phyloP scores from a whole-genome alignment of 176 grass and related monocot species.

The Rhynchospora tenuis region DNA sequence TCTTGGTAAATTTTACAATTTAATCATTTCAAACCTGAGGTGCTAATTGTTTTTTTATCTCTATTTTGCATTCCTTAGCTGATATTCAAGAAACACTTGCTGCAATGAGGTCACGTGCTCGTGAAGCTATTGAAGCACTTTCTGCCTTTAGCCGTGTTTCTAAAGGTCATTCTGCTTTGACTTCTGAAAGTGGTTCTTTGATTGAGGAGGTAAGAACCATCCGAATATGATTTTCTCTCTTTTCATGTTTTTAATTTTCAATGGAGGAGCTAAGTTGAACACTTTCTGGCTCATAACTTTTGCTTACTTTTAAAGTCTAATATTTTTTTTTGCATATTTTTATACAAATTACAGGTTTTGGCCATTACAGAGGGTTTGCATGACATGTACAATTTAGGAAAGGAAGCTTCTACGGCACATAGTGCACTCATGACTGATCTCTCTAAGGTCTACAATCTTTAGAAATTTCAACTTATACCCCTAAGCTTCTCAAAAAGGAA shows the following conservation, averaged over 20 bases:
- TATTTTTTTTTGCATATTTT: constrained; percentile 30
- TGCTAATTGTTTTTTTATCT: constrained; percentile 17
- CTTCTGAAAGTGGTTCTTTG: constrained; percentile 91
- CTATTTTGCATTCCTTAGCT: constrained; percentile 46
- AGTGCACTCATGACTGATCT: constrained; percentile 69
- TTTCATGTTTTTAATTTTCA: constrained; percentile 25
- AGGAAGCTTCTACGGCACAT: constrained; percentile 68
- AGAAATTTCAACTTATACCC: constrained; percentile 25
- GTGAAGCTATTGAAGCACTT: constrained; percentile 53
- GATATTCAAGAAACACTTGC: constrained; percentile 72
- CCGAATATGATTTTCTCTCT: neutral
- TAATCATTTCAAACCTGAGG: neutral
- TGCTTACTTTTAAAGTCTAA: constrained; percentile 20
- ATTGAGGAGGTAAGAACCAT: constrained; percentile 72
- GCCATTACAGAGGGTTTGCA: constrained; percentile 88
- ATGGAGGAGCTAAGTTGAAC: neutral
- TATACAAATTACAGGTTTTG: constrained; percentile 61
- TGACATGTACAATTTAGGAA: constrained; percentile 73
- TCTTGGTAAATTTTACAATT: neutral
- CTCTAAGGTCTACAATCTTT: constrained; percentile 60
- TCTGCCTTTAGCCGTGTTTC: constrained; percentile 80
- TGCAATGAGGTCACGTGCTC: constrained; percentile 48
- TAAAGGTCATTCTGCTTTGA: constrained; percentile 80
- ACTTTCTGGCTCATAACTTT: neutral
- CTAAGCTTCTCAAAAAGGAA: constrained; percentile 2